Base-by-base conservation (phyloP, 1,284 basidiomycete species). In the Rhizoctonia solani region DNA sequence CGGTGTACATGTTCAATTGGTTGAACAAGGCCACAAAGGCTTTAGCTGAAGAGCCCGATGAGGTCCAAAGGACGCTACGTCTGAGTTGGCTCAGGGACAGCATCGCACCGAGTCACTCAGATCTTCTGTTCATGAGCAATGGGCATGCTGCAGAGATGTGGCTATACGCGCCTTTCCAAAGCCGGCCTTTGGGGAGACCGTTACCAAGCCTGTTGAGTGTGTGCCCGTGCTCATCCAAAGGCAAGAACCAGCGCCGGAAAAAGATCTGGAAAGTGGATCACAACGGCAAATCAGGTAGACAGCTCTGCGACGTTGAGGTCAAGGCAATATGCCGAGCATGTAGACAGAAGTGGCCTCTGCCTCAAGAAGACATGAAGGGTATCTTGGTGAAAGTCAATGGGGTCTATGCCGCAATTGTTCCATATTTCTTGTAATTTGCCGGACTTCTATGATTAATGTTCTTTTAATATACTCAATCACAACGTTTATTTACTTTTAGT, bases 101-200 rank as follows among this genome's bases (percentile, higher is more conserved):
- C 21, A 11, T 52, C 1, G 46, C 59, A 4, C 4, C 32, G 6
- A 49, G 46, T 16, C 59, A 63, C 37, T 25, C 59, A n/a, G 59
- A 63, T 23, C 25, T 63, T 0, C 27, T 63, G 5, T 27, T 9
- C 13, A 21, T 49, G 30, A 11, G 46, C n/a, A 29, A 34, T 0
- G 47, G 46, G 5, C 0, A n/a, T 0, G 46, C 1, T n/a, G 44
- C 59, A 6, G 13, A 4, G 23, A 29, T 63, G 2, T 63, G 59
- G 59, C 13, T 39, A 3, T 63, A 52, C 23, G 59, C 59, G 1
- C 59, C 59, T 4, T 63, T 63, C 47, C 59, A 63, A 21, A 63
- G 59, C 16, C 46, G 59, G 21, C 59, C 59, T 3, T 41, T 63
- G 21, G 59, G 59, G 1, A 52, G 29, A 41, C 59, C 59, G n/a